Base-by-base conservation (phyloP, 306 rosid species). In the Heteromeles arbutifolia region DNA sequence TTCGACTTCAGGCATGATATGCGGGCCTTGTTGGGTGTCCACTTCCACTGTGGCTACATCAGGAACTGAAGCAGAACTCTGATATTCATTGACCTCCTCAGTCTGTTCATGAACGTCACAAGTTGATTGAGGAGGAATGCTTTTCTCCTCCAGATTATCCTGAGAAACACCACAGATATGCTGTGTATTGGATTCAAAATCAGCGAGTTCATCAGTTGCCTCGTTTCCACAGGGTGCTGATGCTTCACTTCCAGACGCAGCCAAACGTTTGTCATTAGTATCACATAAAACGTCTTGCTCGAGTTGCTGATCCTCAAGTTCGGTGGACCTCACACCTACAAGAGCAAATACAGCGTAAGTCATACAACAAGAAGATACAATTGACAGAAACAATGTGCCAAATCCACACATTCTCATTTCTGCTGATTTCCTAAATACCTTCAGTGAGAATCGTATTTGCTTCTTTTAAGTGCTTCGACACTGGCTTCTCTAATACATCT, bases 401-500 rank as follows among this genome's bases (percentile, higher is more conserved):
- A 32, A 18, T 8, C 52, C 28, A 19, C n/a, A 31, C 13, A 43
- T 15, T 21, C 21, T 44, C 45, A 14, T 44, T 18, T 37, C n/a
- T 19, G 41, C 41, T 43, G 48, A 56, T 34, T 25, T 68, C 52
- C 19, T 28, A 67, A 39, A 50, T 68, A 69, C 72, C 79, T 69
- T 69, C 44, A 45, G 31, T 24, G 0, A 61, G 73, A 76, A 69
- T 79, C 70, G 65, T 62, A 58, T 70, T 74, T 72, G 82, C 86
- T 70, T 64, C 83, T 13, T 61, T 72, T 74, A 83, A 45, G 24
- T 72, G 76, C 72, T 77, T 79, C 69, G 73, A 53, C 53, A 89
- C 66, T 67, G 86, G 86, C 82, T 95, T 95, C 87, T 92, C 93
- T 74, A 92, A 82, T 88, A 95, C 87, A 74, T 90, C 91, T 45